Conservation (phyloP, 2,329 filamentous ascomycete genomes). For the Domatiomyces globalis region DNA sequence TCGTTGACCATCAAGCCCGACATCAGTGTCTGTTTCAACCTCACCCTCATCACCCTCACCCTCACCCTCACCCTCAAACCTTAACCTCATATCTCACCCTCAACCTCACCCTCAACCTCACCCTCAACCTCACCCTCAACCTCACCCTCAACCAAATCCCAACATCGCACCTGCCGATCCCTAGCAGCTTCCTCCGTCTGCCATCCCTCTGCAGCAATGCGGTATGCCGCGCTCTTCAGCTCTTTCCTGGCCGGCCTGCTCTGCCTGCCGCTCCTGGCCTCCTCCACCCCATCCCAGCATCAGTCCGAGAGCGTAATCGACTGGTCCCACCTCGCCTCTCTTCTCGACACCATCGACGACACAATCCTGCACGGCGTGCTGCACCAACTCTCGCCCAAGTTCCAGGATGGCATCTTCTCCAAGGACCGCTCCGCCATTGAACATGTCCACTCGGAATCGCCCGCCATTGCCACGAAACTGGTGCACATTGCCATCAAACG, state of each 20-base stretch:
- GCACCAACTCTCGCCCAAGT: conserved; percentile 48
- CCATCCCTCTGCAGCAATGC: neutral
- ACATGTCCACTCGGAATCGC: conserved; percentile 47
- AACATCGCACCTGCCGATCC: neutral
- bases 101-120: too few relatives aligned
- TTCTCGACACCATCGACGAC: conserved; percentile 42
- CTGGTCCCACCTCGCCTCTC: conserved; percentile 33
- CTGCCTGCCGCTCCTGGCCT: conserved; percentile 1
- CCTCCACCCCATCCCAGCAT: conserved; percentile 1
- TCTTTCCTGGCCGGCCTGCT: neutral
- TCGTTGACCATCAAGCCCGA: neutral
- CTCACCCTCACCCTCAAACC: too few relatives aligned
- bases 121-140: neutral
- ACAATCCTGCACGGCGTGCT: conserved; percentile 52
- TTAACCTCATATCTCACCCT: too few relatives aligned
- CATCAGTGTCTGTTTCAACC: neutral
- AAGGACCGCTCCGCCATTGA: conserved; percentile 51
- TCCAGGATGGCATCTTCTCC: conserved; percentile 54
- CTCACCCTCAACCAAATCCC: neutral
- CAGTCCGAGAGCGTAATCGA: conserved; percentile 4
- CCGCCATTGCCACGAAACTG: conserved; percentile 47
- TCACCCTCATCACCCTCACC: neutral
- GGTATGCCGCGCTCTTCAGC: neutral
- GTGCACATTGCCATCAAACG: conserved; percentile 52
- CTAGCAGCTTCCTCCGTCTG: neutral